Evolutionary conservation across 2,329 filamentous ascomycete genomes (phyloP).

Genomic region (Pyrenochaeta sp.): DNA sequence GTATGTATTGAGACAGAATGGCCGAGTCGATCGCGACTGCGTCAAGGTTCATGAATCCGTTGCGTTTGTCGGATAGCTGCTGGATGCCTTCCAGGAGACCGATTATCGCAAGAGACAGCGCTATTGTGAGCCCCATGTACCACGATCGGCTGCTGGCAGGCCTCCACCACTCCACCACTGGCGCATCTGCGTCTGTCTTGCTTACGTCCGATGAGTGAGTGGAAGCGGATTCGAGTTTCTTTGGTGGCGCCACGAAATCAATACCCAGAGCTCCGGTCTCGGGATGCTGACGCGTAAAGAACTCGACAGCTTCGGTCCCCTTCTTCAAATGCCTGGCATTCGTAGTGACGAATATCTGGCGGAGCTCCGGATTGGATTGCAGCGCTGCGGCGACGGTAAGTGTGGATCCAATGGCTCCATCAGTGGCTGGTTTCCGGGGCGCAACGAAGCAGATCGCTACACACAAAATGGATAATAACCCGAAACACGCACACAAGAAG

Average conservation of each 20-base stretch:
- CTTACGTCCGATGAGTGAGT: no score
- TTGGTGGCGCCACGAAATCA: neutral
- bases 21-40: neutral
- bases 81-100: slow-evolving; percentile 1
- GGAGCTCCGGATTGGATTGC: neutral
- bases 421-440: neutral
- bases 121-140: neutral
- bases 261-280: neutral
- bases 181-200: neutral
- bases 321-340: neutral
- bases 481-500: slow-evolving; percentile 1
- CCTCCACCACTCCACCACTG: slow-evolving; percentile 1
- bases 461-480: neutral
- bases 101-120: neutral
- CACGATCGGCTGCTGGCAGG: neutral
- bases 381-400: neutral
- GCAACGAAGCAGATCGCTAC: neutral
- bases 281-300: neutral
- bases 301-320: neutral
- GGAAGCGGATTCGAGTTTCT: neutral
- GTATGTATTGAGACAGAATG: slow-evolving; percentile 3
- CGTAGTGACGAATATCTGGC: no score
- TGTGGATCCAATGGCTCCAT: neutral
- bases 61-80: neutral
- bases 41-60: neutral